phyloP scores from a whole-genome alignment of 345 rosid genomes.

The Salix viminalis region DNA sequence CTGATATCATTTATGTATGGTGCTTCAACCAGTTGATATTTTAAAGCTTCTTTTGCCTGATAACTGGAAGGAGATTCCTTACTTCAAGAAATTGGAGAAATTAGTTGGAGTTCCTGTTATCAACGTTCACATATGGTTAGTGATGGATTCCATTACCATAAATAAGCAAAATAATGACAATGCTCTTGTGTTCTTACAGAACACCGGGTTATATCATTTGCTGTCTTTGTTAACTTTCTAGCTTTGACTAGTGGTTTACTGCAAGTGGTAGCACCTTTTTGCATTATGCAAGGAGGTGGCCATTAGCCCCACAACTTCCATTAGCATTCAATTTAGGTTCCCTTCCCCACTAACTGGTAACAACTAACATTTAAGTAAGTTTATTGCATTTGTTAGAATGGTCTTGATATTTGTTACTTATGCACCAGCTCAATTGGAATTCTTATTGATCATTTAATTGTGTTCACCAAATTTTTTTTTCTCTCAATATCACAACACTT shows the following conservation, averaged over 20 bases:
- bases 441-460: neutral
- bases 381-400: neutral
- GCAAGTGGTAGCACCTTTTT: neutral
- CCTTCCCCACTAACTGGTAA: no score
- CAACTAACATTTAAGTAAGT: neutral
- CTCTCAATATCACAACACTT: no score
- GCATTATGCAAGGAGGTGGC: neutral
- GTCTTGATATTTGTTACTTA: neutral
- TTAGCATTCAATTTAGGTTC: neutral
- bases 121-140: constrained; percentile 95
- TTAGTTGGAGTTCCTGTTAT: constrained; percentile 95
- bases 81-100: constrained; percentile 84
- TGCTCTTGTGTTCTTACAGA: neutral
- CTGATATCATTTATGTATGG: constrained; percentile 14
- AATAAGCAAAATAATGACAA: neutral
- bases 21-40: constrained; percentile 61
- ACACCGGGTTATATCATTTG: neutral
- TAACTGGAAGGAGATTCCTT: constrained; percentile 69
- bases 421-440: neutral
- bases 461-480: neutral
- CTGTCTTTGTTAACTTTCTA: neutral
- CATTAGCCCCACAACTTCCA: neutral
- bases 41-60: constrained; percentile 86
- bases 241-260: neutral
- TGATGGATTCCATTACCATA: constrained; percentile 21